Evolutionary conservation across 768 basidiomycete genomes (phyloP).

Genomic region (Tulasnella calospora): DNA sequence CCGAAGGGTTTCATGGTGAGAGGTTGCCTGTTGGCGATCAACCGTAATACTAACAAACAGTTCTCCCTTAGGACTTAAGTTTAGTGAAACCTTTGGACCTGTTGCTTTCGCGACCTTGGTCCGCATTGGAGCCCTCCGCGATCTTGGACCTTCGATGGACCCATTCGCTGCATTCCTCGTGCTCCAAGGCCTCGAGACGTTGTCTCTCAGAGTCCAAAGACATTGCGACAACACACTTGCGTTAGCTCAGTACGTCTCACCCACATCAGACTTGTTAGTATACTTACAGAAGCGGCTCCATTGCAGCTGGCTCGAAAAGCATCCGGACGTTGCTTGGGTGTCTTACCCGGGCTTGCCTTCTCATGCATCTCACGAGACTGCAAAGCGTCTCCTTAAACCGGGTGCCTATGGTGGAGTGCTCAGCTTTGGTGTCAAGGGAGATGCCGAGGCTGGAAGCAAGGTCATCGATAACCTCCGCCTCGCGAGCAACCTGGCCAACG

Average conservation of each 20-base stretch:
- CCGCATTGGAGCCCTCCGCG: conserved; percentile 51
- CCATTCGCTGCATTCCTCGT: conserved; percentile 71
- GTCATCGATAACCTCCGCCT: conserved; percentile 67
- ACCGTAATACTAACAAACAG: not conserved
- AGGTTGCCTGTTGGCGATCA: not conserved
- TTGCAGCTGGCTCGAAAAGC: conserved; percentile 29
- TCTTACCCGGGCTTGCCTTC: conserved; percentile 65
- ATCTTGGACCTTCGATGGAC: conserved; percentile 60
- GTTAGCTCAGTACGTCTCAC: conserved; percentile 45
- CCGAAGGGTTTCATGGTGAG: conserved; percentile 60
- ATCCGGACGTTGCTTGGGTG: conserved; percentile 69
- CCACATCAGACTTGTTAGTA: conserved; percentile 33
- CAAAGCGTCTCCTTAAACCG: conserved; percentile 51
- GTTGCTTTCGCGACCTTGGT: conserved; percentile 62
- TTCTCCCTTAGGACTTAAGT: conserved; percentile 42
- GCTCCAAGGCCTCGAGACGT: conserved; percentile 72
- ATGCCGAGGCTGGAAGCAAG: conserved; percentile 45
- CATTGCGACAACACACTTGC: conserved; percentile 67
- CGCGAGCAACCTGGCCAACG: conserved; percentile 48
- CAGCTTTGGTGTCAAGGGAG: conserved; percentile 70
- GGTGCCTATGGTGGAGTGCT: conserved; percentile 66
- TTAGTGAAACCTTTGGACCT: conserved; percentile 60
- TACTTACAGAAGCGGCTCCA: too few relatives aligned
- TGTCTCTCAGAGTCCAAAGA: conserved; percentile 63
- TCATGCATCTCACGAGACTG: conserved; percentile 58